Evolutionary conservation across 2,329 filamentous ascomycete species (phyloP).

Genomic region (Ramichloridium luteum): DNA sequence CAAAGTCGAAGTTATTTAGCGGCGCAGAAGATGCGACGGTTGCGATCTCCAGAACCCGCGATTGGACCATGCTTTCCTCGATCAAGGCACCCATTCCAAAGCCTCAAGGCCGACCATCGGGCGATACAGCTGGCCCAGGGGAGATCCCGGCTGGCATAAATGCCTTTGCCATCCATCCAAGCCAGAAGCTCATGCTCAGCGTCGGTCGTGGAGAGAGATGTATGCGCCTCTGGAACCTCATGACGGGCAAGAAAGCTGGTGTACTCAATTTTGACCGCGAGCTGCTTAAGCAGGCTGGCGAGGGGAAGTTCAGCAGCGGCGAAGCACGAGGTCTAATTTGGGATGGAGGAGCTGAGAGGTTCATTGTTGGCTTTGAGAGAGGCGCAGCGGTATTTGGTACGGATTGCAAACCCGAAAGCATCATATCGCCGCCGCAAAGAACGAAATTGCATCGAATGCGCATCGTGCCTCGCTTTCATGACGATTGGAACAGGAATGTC

Average conservation of each 20-base stretch:
- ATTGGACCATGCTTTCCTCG: slow-evolving; percentile 76
- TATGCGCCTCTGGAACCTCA: slow-evolving; percentile 92
- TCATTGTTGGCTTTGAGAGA: slow-evolving; percentile 77
- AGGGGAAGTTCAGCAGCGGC: slow-evolving; percentile 63
- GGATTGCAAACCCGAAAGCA: slow-evolving; percentile 70
- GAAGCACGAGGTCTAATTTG: slow-evolving; percentile 76
- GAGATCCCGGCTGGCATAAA: slow-evolving; percentile 80
- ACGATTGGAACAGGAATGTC: slow-evolving; percentile 33
- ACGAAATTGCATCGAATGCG: slow-evolving; percentile 76
- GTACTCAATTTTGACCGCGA: slow-evolving; percentile 73
- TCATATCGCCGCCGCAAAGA: slow-evolving; percentile 51
- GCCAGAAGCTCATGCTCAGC: slow-evolving; percentile 91
- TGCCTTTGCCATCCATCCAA: slow-evolving; percentile 89
- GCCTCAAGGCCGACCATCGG: slow-evolving; percentile 65
- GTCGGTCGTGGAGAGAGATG: slow-evolving; percentile 80
- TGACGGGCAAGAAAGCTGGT: slow-evolving; percentile 90
- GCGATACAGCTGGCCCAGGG: slow-evolving; percentile 75
- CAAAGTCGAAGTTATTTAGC: slow-evolving; percentile 76
- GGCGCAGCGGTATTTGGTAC: slow-evolving; percentile 77
- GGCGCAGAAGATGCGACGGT: slow-evolving; percentile 84
- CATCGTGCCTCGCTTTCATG: slow-evolving; percentile 47
- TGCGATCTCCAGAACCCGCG: slow-evolving; percentile 71
- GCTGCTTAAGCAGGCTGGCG: slow-evolving; percentile 61
- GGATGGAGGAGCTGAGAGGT: slow-evolving; percentile 67
- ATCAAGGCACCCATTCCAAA: slow-evolving; percentile 86